These are phyloP conservation scores for Aspergillus japonicus DNA, from an alignment of 2,329 filamentous ascomycete species.

Conservation along the genomic window DNA sequence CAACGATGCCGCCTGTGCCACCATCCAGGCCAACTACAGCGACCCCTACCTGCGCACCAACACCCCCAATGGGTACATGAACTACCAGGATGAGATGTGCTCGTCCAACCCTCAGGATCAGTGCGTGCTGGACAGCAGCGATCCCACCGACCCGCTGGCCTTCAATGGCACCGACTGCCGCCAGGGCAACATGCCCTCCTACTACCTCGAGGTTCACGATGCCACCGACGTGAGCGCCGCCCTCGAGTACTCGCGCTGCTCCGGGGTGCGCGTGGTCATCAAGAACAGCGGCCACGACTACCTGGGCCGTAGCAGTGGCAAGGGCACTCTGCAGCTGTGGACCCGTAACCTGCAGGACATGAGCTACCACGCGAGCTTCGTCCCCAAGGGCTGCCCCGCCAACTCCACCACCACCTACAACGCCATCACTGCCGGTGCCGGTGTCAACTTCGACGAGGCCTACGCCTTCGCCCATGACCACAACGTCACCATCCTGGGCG, in stretches of 20 bases:
- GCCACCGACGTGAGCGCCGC: constrained; percentile 12
- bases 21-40: constrained; percentile 13
- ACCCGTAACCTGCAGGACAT: constrained; percentile 28
- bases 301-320: constrained; percentile 32
- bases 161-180: constrained; percentile 11
- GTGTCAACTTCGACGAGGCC: constrained; percentile 28
- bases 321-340: constrained; percentile 31
- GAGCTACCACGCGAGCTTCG: constrained; percentile 12
- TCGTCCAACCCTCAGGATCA: constrained; percentile 19
- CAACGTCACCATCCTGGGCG: constrained; percentile 26
- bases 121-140: constrained; percentile 17
- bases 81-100: constrained; percentile 24
- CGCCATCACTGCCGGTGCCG: constrained; percentile 30
- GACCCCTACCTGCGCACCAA: constrained; percentile 17
- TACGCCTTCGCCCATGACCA: constrained; percentile 27
- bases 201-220: constrained; percentile 13
- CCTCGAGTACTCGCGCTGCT: constrained; percentile 12
- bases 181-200: constrained; percentile 16
- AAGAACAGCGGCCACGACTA: constrained; percentile 40
- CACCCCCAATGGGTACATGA: constrained; percentile 23
- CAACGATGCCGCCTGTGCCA: constrained; percentile 9
- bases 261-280: constrained; percentile 19
- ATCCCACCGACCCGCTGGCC: constrained; percentile 14
- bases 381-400: constrained; percentile 5
- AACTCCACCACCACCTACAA: constrained; percentile 12